Conservation (phyloP, 805 yeast genomes). For the Saccharomyces mikatae region DNA sequence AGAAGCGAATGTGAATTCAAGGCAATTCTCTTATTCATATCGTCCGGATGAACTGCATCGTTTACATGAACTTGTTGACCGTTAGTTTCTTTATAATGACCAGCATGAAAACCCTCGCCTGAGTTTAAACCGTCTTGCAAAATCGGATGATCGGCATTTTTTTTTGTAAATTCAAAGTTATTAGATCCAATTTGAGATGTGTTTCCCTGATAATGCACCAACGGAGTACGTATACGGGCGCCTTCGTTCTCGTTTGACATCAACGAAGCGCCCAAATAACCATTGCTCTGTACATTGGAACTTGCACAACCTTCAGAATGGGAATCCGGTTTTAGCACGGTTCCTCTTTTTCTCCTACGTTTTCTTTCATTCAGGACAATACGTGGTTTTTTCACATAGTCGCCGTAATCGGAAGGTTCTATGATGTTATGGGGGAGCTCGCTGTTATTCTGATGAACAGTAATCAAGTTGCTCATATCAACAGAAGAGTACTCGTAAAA, state of each 20-base stretch:
- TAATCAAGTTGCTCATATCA: slow-evolving; percentile 45
- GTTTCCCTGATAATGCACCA: background rate
- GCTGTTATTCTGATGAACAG: slow-evolving; percentile 30
- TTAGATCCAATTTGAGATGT: background rate
- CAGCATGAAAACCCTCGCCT: background rate
- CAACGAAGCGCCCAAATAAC: background rate
- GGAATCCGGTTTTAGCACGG: background rate
- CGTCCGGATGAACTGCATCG: background rate
- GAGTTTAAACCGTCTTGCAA: background rate
- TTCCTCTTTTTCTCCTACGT: background rate
- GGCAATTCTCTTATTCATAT: background rate
- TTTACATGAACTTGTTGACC: background rate
- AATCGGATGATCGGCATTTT: background rate
- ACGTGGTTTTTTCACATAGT: slow-evolving; percentile 35
- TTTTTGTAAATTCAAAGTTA: background rate
- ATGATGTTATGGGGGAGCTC: slow-evolving; percentile 45
- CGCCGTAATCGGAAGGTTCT: slow-evolving; percentile 62
- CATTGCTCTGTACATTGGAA: background rate
- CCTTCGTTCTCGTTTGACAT: background rate
- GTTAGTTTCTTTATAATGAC: background rate
- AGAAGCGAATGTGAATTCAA: background rate
- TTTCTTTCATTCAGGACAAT: slow-evolving; percentile 10
- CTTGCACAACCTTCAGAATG: background rate
- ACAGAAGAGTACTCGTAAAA: slow-evolving; percentile 79
- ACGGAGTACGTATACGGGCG: background rate